A percentile compares a stretch with the other conserved stretches of the same genome.
These are phyloP conservation scores for Phytopythium cucurbitacearum DNA, from an alignment of 352 stramenopile genomes.

Conservation along the genomic window DNA sequence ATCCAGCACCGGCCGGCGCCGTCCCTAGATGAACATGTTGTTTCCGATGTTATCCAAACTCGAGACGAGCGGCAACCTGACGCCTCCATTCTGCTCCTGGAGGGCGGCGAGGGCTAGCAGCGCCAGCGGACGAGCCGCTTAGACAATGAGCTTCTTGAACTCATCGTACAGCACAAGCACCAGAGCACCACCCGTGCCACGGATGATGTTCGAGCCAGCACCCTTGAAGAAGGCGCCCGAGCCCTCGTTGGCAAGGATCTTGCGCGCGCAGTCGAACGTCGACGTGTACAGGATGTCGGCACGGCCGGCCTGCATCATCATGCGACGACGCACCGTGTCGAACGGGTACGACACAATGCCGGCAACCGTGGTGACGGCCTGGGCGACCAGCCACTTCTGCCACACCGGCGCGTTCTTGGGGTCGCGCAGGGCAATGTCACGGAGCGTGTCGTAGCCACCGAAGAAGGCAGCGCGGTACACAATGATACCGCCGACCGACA, in stretches of 20 bases:
- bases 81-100: too few relatives aligned
- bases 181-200: constrained; percentile 97
- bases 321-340: constrained; percentile 92
- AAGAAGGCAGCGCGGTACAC: constrained; percentile 99
- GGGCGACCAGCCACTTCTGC: constrained; percentile 90
- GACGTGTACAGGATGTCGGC: constrained; percentile 97
- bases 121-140: constrained; percentile 8
- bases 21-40: too few relatives aligned
- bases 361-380: constrained; percentile 88
- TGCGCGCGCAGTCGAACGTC: constrained; percentile 95
- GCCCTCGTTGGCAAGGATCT: constrained; percentile 97
- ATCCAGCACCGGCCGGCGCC: too few relatives aligned
- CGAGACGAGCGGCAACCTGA: too few relatives aligned
- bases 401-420: constrained; percentile 84
- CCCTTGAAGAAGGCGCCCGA: constrained; percentile 97
- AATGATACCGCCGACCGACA: constrained; percentile 98
- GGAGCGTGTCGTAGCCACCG: constrained; percentile 97
- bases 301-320: constrained; percentile 98
- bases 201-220: constrained; percentile 97
- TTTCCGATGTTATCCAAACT: too few relatives aligned
- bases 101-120: constrained; percentile 28
- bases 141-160: constrained; percentile 92
- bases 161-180: constrained; percentile 99
- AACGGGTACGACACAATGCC: constrained; percentile 96
- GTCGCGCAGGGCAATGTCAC: constrained; percentile 83